Conservation (phyloP, 2,329 filamentous ascomycete genomes). For the Exophiala viscosa region DNA sequence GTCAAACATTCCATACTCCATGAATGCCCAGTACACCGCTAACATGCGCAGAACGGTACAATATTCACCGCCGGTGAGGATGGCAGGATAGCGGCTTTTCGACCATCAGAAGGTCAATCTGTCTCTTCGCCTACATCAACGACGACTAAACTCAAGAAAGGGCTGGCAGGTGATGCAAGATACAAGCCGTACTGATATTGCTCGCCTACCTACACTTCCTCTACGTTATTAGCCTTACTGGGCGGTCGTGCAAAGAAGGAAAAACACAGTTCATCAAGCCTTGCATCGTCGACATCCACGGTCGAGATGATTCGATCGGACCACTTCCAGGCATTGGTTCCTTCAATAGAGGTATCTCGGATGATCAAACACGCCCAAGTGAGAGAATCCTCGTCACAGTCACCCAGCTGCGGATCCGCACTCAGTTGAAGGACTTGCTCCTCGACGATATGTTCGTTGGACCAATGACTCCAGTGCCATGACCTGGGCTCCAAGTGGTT, state of each 20-base stretch:
- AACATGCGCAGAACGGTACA: slow-evolving; percentile 33
- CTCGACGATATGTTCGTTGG: slow-evolving; percentile 1
- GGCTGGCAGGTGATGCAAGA: slow-evolving; percentile 11
- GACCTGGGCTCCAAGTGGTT: slow-evolving; percentile 2
- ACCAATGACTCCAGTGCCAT: slow-evolving; percentile 4
- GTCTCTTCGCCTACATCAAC: slow-evolving; percentile 3
- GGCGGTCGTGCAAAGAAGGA: too few relatives aligned
- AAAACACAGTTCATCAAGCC: too few relatives aligned
- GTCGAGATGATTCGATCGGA: neutral
- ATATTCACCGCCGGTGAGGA: slow-evolving; percentile 47
- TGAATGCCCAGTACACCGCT: slow-evolving; percentile 3
- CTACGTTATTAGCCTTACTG: too few relatives aligned
- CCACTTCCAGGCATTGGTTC: neutral
- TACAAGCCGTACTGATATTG: slow-evolving; percentile 26
- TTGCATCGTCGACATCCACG: too few relatives aligned
- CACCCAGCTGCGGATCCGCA: neutral
- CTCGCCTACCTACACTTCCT: too few relatives aligned
- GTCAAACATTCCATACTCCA: slow-evolving; percentile 11
- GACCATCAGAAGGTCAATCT: neutral
- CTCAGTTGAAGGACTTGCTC: neutral
- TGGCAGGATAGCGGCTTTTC: slow-evolving; percentile 30
- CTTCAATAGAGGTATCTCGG: slow-evolving; percentile 1
- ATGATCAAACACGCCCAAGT: slow-evolving; percentile 6
- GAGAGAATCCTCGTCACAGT: neutral
- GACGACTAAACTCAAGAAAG: slow-evolving; percentile 21